Conservation (phyloP, 805 yeast species). For the Wickerhamomyces chaumierensis region DNA sequence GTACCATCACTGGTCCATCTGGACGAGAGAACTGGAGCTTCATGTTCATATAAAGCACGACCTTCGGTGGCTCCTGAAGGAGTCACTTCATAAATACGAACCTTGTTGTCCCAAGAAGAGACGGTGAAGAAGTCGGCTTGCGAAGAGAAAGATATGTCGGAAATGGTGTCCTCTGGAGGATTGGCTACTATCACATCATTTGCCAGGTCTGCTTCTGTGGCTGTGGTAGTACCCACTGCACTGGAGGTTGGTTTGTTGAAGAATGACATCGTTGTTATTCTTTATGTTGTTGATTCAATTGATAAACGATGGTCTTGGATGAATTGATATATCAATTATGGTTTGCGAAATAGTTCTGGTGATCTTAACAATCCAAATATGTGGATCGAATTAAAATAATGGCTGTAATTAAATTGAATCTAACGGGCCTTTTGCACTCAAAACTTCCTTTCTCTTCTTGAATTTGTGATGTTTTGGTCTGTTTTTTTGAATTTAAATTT, state of each 20-base stretch:
- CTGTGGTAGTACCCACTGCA: slow-evolving; percentile 12
- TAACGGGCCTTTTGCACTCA: too few species aligned
- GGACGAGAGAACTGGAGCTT: slow-evolving; percentile 73
- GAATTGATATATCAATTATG: too few species aligned
- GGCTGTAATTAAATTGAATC: too few species aligned
- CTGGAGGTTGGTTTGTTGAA: slow-evolving; percentile 17
- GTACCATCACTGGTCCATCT: slow-evolving; percentile 85
- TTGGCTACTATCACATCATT: slow-evolving; percentile 62
- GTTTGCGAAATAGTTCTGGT: too few species aligned
- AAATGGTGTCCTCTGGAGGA: slow-evolving; percentile 87
- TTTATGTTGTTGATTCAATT: too few species aligned
- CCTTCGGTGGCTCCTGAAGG: slow-evolving; percentile 74
- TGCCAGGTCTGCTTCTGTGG: slow-evolving; percentile 35
- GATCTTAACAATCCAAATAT: too few species aligned
- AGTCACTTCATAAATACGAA: slow-evolving; percentile 80
- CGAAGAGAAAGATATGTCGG: slow-evolving; percentile 79
- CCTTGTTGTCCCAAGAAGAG: slow-evolving; percentile 92
- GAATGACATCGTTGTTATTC: slow-evolving; percentile 31
- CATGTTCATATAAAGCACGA: slow-evolving; percentile 81
- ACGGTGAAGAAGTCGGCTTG: slow-evolving; percentile 70
- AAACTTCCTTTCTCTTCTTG: not conserved
- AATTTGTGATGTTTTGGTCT: slow-evolving; percentile 1
- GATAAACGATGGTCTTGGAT: too few species aligned
- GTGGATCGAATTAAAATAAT: too few species aligned
- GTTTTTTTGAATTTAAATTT: not conserved